A percentile compares a stretch with the other conserved stretches of the same genome.
phyloP scores from a whole-genome alignment of 2,329 filamentous ascomycete species.

The Ustulina deusta region DNA sequence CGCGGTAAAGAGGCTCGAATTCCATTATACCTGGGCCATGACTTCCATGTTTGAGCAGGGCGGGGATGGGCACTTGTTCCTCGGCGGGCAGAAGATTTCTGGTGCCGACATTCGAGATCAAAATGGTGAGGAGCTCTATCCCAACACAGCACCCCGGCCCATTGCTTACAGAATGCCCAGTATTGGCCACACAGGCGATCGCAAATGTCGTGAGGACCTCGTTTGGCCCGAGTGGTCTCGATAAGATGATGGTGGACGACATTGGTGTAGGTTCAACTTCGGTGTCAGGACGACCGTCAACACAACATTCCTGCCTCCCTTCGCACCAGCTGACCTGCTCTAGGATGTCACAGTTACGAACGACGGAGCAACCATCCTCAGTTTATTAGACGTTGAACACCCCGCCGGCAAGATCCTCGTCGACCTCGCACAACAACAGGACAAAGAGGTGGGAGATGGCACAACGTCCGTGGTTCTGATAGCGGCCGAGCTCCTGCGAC shows the following conservation, averaged over 20 bases:
- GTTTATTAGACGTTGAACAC: slow-evolving; percentile 95
- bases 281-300: background rate
- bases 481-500: slow-evolving; percentile 90
- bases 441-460: slow-evolving; percentile 98
- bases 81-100: slow-evolving; percentile 97
- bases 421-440: slow-evolving; percentile 96
- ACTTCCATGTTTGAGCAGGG: slow-evolving; percentile 96
- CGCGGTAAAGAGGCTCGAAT: slow-evolving; percentile 12
- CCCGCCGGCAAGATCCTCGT: slow-evolving; percentile 98
- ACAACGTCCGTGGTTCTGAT: slow-evolving; percentile 98
- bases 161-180: slow-evolving; percentile 61
- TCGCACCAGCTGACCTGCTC: slow-evolving; percentile 37
- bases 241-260: slow-evolving; percentile 99
- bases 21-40: slow-evolving; percentile 65
- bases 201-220: slow-evolving; percentile 99
- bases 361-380: slow-evolving; percentile 96
- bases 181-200: slow-evolving; percentile 94
- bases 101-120: slow-evolving; percentile 97
- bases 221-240: slow-evolving; percentile 94
- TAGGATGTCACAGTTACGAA: slow-evolving; percentile 99
- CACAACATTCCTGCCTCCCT: slow-evolving; percentile 5
- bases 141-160: slow-evolving; percentile 3
- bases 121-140: slow-evolving; percentile 73
- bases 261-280: slow-evolving; percentile 77
- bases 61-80: slow-evolving; percentile 94